Percentiles rank a stretch among this genome's conserved stretches.
Conservation (phyloP, 768 basidiomycete genomes). For the Termitomyces sp. region DNA sequence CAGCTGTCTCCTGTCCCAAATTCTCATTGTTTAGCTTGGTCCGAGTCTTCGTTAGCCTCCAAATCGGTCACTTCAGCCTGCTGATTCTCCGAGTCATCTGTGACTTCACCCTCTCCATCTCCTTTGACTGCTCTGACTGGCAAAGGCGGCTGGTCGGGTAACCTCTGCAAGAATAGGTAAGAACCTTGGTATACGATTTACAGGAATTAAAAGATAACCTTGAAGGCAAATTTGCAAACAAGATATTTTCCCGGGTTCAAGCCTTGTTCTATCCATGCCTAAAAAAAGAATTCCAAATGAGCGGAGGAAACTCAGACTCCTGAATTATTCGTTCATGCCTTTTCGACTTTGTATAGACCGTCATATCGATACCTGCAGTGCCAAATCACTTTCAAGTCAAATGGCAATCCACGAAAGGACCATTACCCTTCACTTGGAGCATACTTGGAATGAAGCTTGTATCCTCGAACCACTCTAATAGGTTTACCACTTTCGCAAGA, state of each 20-base stretch:
- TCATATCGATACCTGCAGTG: constrained; percentile 77
- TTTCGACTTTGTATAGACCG: constrained; percentile 77
- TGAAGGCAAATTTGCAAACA: constrained; percentile 85
- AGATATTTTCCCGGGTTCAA: constrained; percentile 60
- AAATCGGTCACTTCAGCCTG: background rate
- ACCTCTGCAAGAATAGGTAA: constrained; percentile 31
- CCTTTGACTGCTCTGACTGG: constrained; percentile 22
- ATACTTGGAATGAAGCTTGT: constrained; percentile 63
- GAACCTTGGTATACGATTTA: background rate
- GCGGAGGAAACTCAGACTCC: background rate
- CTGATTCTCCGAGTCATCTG: constrained; percentile 1
- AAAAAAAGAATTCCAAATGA: background rate
- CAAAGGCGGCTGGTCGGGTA: constrained; percentile 50
- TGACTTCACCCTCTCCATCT: constrained; percentile 11
- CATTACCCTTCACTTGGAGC: constrained; percentile 73
- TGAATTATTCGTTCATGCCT: constrained; percentile 31
- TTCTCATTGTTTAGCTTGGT: background rate
- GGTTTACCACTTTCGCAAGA: constrained; percentile 81
- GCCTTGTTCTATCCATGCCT: constrained; percentile 77
- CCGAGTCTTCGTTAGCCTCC: background rate
- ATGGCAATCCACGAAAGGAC: background rate
- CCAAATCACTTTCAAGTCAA: background rate
- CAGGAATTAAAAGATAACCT: constrained; percentile 32
- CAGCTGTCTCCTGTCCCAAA: background rate
- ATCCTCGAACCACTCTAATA: constrained; percentile 84